Evolutionary conservation across 2,329 filamentous ascomycete genomes (phyloP).

Genomic region (Daldinia eschscholtzii): DNA sequence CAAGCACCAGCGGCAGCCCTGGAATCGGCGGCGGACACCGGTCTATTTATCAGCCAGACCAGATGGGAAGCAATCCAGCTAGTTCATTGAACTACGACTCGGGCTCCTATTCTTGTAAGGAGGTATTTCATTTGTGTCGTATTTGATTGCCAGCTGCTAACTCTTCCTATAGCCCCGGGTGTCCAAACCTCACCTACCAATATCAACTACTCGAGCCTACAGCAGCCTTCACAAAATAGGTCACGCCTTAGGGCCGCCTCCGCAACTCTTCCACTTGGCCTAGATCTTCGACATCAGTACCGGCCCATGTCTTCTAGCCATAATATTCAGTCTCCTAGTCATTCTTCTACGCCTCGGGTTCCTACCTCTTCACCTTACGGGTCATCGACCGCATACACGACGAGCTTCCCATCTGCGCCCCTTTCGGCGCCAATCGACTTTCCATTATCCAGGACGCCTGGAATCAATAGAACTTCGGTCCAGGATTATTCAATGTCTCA

Average conservation of each 20-base stretch:
- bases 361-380: slow-evolving; percentile 58
- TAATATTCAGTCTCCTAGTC: slow-evolving; percentile 49
- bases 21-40: slow-evolving; percentile 61
- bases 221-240: slow-evolving; percentile 59
- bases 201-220: slow-evolving; percentile 64
- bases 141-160: slow-evolving; percentile 25
- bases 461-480: slow-evolving; percentile 52
- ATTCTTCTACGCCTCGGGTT: slow-evolving; percentile 53
- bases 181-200: slow-evolving; percentile 63
- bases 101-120: slow-evolving; percentile 65
- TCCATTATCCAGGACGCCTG: slow-evolving; percentile 60
- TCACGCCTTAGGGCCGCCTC: slow-evolving; percentile 64
- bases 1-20: slow-evolving; percentile 61
- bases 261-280: slow-evolving; percentile 51
- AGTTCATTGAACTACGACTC: slow-evolving; percentile 64
- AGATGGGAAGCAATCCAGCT: slow-evolving; percentile 58
- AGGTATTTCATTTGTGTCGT: slow-evolving; percentile 1
- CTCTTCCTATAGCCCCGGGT: slow-evolving; percentile 56
- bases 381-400: slow-evolving; percentile 61
- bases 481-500: slow-evolving; percentile 66
- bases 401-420: slow-evolving; percentile 66
- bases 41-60: slow-evolving; percentile 64
- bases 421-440: slow-evolving; percentile 68
- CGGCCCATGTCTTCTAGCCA: slow-evolving; percentile 50
- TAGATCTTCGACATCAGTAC: slow-evolving; percentile 53